These are phyloP conservation scores for Patellifolia procumbens DNA, from an alignment of 179 eudicot genomes.

Conservation along the genomic window DNA sequence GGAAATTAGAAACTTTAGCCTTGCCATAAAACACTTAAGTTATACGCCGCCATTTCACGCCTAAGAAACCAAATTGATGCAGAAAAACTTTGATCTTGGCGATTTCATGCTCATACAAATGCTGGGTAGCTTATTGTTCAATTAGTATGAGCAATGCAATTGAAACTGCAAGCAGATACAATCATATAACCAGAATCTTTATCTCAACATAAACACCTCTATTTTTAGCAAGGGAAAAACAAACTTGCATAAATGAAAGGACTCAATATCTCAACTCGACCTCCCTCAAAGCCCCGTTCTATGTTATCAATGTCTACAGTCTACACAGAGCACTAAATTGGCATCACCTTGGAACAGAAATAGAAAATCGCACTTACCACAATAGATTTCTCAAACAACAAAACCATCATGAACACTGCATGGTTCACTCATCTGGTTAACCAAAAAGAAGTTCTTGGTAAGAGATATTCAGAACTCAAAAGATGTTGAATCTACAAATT, in stretches of 20 bases:
- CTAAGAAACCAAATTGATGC: background rate
- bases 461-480: no score
- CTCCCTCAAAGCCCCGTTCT: no score
- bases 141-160: background rate
- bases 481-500: no score
- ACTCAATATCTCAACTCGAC: no score
- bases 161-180: constrained; percentile 3
- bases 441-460: no score
- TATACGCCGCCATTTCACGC: background rate
- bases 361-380: no score
- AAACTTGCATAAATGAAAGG: background rate
- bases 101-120: background rate
- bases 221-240: background rate
- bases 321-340: no score
- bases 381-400: no score
- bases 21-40: background rate
- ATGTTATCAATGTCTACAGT: no score
- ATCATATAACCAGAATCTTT: background rate
- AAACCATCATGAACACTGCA: no score
- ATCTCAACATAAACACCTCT: background rate
- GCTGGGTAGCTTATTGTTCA: background rate
- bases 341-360: no score
- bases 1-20: background rate
- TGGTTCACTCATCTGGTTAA: no score
- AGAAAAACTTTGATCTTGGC: background rate